Evolutionary conservation across 805 yeast species (phyloP).

Genomic region (Allodekkera sacchari): DNA sequence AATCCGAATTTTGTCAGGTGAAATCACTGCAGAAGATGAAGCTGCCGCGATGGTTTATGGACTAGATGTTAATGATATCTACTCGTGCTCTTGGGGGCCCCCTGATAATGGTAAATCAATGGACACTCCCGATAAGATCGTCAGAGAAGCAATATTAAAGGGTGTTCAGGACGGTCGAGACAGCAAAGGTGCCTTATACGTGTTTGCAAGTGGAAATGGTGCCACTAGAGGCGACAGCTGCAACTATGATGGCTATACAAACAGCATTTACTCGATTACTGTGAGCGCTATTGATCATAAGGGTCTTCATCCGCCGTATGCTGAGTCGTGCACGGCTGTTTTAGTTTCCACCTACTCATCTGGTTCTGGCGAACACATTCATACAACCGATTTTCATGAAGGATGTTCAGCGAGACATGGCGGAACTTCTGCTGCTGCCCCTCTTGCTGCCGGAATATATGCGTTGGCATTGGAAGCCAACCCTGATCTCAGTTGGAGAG

Average conservation of each 20-base stretch:
- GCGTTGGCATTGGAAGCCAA: slow-evolving; percentile 75
- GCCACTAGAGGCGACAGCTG: slow-evolving; percentile 79
- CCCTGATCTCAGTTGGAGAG: slow-evolving; percentile 92
- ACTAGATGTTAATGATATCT: slow-evolving; percentile 79
- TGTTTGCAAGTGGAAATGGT: slow-evolving; percentile 96
- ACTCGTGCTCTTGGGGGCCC: slow-evolving; percentile 99
- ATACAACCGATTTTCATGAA: slow-evolving; percentile 71
- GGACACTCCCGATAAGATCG: slow-evolving; percentile 76
- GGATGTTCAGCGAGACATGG: slow-evolving; percentile 74
- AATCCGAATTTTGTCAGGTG: slow-evolving; percentile 76
- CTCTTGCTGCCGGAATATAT: slow-evolving; percentile 94
- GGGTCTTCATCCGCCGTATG: slow-evolving; percentile 80
- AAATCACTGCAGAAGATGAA: slow-evolving; percentile 78
- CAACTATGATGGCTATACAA: slow-evolving; percentile 95
- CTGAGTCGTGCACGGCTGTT: slow-evolving; percentile 93
- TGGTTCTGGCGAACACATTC: slow-evolving; percentile 83
- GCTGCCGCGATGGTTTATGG: slow-evolving; percentile 82
- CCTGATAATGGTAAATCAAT: slow-evolving; percentile 83
- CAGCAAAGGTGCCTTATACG: slow-evolving; percentile 79
- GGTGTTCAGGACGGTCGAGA: slow-evolving; percentile 79
- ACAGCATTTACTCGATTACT: slow-evolving; percentile 88
- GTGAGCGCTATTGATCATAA: slow-evolving; percentile 87
- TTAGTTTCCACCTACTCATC: slow-evolving; percentile 90
- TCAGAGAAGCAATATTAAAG: slow-evolving; percentile 72
- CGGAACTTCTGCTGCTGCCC: slow-evolving; percentile 99